phyloP scores from a whole-genome alignment of 2,329 filamentous ascomycete species.

The Coniochaeta sp. region DNA sequence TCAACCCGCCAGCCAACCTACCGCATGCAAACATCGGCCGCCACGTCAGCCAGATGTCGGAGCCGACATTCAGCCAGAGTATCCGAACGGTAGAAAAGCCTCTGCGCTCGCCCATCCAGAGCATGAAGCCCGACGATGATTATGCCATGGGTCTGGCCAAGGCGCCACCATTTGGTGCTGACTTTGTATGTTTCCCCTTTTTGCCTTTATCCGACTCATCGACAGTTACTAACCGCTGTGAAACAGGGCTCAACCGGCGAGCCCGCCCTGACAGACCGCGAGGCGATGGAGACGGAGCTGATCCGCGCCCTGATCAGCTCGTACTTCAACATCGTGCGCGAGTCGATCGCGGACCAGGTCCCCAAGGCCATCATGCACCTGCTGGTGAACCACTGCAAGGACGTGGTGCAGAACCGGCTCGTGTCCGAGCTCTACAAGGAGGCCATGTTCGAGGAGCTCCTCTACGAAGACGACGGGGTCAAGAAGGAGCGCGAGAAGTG shows the following conservation, averaged over 20 bases:
- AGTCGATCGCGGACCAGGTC: slow-evolving; percentile 97
- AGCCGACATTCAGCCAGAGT: slow-evolving; percentile 77
- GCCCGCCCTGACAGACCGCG: slow-evolving; percentile 86
- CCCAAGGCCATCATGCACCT: slow-evolving; percentile 99
- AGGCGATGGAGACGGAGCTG: slow-evolving; percentile 94
- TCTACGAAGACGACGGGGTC: slow-evolving; percentile 96
- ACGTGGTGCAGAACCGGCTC: slow-evolving; percentile 92
- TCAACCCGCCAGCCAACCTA: slow-evolving; percentile 10
- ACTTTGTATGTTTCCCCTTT: slow-evolving; percentile 45
- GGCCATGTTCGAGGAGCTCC: slow-evolving; percentile 77
- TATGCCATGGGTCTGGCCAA: slow-evolving; percentile 20
- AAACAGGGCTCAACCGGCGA: slow-evolving; percentile 55
- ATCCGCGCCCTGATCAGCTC: slow-evolving; percentile 94
- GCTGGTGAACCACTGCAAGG: slow-evolving; percentile 95
- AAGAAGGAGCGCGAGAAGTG: slow-evolving; percentile 98
- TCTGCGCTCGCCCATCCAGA: slow-evolving; percentile 39
- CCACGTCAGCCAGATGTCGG: slow-evolving; percentile 70
- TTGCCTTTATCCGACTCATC: slow-evolving; percentile 6
- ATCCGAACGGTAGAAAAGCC: slow-evolving; percentile 61
- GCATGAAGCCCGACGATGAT: slow-evolving; percentile 30
- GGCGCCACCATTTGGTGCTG: slow-evolving; percentile 35
- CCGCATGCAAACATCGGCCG: slow-evolving; percentile 35
- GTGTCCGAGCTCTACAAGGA: slow-evolving; percentile 96
- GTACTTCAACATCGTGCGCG: slow-evolving; percentile 98
- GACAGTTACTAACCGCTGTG: slow-evolving; percentile 11